Evolutionary conservation across 2,329 filamentous ascomycete genomes (phyloP).

Genomic region (Mollisiaceae sp.): DNA sequence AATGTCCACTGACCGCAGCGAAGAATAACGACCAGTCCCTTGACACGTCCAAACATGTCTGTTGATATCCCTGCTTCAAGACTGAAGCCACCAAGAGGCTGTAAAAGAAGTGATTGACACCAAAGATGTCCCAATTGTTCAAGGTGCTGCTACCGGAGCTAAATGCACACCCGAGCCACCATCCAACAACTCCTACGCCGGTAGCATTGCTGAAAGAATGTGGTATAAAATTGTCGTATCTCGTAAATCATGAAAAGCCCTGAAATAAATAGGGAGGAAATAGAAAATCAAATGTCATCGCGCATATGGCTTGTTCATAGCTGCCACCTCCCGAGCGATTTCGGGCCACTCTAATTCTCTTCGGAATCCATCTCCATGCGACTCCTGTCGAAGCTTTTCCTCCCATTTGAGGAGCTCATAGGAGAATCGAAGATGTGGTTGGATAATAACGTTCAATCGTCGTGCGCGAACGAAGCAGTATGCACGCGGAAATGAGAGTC

Average conservation of each 20-base stretch:
- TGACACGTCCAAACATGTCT: conserved; percentile 2
- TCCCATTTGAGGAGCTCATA: conserved; percentile 98
- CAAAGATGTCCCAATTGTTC: neutral
- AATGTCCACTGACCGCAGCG: neutral
- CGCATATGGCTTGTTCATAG: conserved; percentile 95
- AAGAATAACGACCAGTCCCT: neutral
- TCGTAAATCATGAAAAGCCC: conserved; percentile 30
- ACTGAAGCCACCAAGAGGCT: conserved; percentile 9
- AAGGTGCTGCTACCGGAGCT: conserved; percentile 6
- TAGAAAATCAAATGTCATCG: conserved; percentile 50
- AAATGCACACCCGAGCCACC: neutral
- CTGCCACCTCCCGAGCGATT: conserved; percentile 85
- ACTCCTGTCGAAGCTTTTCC: conserved; percentile 65
- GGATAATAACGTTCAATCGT: conserved; percentile 95
- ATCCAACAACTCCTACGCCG: conserved; percentile 16
- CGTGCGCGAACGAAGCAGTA: conserved; percentile 96
- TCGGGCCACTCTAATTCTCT: conserved; percentile 87
- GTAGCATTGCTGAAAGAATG: conserved; percentile 28
- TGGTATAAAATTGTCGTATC: conserved; percentile 26
- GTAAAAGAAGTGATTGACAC: neutral
- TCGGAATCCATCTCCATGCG: conserved; percentile 42
- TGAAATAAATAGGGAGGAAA: conserved; percentile 21
- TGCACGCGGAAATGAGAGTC: conserved; percentile 84
- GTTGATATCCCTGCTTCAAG: conserved; percentile 12
- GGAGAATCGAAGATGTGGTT: conserved; percentile 91